Evolutionary conservation across 441 rosid genomes (phyloP), one percentile per base, ranked within the genome.

Genomic region (Jatropha multifida): DNA sequence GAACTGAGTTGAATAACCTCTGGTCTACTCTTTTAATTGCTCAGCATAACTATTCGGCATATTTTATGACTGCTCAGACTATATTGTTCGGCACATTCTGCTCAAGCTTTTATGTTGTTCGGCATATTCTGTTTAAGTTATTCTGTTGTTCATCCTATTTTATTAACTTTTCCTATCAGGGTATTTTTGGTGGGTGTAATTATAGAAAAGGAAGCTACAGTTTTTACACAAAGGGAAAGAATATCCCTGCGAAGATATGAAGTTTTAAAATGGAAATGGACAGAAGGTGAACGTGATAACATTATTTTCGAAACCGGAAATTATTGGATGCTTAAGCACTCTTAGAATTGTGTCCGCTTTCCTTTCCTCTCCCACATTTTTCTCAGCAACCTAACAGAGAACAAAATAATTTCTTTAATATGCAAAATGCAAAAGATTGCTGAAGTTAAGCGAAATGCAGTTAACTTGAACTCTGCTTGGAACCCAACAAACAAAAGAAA

Each of bases 341-440:
- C 32, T 15, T 37, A 20, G 37, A 62, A 37, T 32, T 15, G 13
- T 62, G 20, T 13, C 56, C 4, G 14, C 60, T 59, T 70, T 42
- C n/a, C n/a, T 71, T 56, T 55, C 4, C 7, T 20, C 8, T 71
- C 74, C 56, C 32, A 17, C 59, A 48, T 61, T 71, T 71, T 74
- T 68, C 68, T 68, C 73, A 59, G 67, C 52, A 67, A 56, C 65
- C 72, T 66, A 66, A 66, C 67, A 75, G 7, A 14, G 3, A 60
- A 44, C 7, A 38, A 4, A 10, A 26, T 18, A 9, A 2, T 46
- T 23, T 15, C 2, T 32, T 32, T 32, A 32, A 32, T 32, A 32
- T 32, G 32, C 32, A 32, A 13, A 23, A n/a, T n/a, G 12, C 6
- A 42, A 67, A n/a, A 20, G 0, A 1, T 40, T n/a, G 42, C 38